Evolutionary conservation across 116 monocot species (phyloP).

Genomic region (Posidonia oceanica): DNA sequence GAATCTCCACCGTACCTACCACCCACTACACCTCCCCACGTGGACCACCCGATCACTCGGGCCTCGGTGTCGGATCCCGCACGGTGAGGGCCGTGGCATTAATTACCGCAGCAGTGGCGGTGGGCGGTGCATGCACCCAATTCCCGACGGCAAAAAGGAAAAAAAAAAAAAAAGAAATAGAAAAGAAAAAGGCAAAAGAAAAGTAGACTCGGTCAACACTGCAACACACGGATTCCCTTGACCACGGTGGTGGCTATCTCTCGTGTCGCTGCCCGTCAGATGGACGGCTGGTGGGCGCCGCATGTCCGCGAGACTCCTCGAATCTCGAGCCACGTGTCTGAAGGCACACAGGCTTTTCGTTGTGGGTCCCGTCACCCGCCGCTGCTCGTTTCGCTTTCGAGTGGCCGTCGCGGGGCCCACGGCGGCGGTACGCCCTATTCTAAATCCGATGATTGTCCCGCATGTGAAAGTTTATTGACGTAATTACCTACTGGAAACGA

Average conservation of each 20-base stretch:
- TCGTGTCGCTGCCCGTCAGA: neutral
- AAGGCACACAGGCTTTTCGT: neutral
- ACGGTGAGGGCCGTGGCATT: neutral
- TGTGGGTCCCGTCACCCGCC: neutral
- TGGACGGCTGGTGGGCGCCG: conserved; percentile 6
- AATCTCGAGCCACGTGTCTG: neutral
- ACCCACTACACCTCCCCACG: no score
- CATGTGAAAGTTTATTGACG: no score
- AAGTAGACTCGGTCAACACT: neutral
- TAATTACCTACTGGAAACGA: no score
- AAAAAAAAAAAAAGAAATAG: neutral
- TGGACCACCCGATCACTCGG: neutral
- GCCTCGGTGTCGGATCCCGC: neutral
- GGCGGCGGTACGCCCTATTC: neutral
- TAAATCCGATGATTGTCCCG: no score
- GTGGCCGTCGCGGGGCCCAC: neutral
- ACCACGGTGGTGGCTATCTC: no score
- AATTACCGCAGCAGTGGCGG: neutral
- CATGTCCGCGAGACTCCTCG: neutral
- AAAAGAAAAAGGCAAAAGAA: neutral
- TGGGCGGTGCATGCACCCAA: neutral
- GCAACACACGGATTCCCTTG: no score
- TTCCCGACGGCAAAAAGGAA: neutral
- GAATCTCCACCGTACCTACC: no score
- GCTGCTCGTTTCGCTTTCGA: neutral